Evolutionary conservation across 805 yeast species (phyloP).

Genomic region (Scheffersomyces amazonensis): DNA sequence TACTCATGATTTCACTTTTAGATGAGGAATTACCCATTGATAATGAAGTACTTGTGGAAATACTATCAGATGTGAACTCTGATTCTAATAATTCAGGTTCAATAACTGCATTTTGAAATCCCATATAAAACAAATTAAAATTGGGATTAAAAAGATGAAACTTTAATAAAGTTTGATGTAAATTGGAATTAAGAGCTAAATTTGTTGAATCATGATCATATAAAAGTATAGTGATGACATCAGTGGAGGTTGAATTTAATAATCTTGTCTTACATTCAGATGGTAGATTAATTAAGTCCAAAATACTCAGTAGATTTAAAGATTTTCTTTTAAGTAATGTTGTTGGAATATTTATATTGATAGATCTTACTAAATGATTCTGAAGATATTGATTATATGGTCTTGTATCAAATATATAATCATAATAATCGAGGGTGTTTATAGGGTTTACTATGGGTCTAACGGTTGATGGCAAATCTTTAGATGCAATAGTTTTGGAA

Average conservation of each 20-base stretch:
- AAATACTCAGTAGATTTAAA: conserved; percentile 28
- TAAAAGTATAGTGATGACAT: conserved; percentile 21
- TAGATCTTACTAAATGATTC: conserved; percentile 26
- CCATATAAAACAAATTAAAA: conserved; percentile 5
- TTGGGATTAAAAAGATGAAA: conserved; percentile 17
- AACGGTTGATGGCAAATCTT: background rate
- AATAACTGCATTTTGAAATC: background rate
- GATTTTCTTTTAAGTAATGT: conserved; percentile 40
- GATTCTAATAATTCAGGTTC: background rate
- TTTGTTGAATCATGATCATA: conserved; percentile 30
- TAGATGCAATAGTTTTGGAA: too few species aligned
- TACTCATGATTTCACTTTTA: background rate
- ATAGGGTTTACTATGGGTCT: background rate
- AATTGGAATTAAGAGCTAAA: conserved; percentile 15
- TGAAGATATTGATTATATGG: conserved; percentile 34
- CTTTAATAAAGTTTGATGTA: conserved; percentile 30
- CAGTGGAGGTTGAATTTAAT: conserved; percentile 3
- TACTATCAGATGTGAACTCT: too few species aligned
- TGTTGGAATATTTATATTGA: conserved; percentile 43
- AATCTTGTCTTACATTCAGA: conserved; percentile 15
- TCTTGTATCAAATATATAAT: conserved; percentile 32
- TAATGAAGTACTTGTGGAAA: background rate
- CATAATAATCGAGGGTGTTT: background rate
- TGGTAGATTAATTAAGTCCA: conserved; percentile 28
- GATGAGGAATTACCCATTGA: too few species aligned